Evolutionary conservation across 768 basidiomycete species (phyloP), one percentile per base, ranked within the genome.

Genomic region (Naganishia onofrii): DNA sequence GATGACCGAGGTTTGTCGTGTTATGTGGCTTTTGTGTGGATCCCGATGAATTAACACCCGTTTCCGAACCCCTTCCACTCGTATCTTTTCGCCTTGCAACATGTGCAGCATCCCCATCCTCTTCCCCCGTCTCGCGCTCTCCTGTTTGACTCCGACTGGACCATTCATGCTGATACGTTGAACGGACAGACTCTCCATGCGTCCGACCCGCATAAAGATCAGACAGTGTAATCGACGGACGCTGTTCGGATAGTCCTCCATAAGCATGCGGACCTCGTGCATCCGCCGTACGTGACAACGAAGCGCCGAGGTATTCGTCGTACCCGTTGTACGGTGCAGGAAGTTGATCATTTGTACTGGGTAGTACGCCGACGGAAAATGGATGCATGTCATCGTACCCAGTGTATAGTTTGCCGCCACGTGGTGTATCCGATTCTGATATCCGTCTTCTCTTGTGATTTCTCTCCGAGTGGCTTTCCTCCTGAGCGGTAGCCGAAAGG

Each of bases 131-230:
- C 8, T 63, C 60, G 38, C 26, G 60, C 5, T 63, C 60, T 4
- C 38, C 60, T 13, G 60, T 63, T 44, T 63, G 60, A 63, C 60
- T 63, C 8, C 60, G 60, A 29, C 60, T 63, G 2, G 60, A 63
- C 60, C 60, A 63, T 15, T 46, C 60, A n/a, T 63, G 36, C 26
- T 44, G 60, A 63, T 63, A 63, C 38, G 60, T 63, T 3, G 60
- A 63, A 10, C 60, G 60, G 15, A 63, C 60, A 23, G 60, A 63
- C 19, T 63, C 60, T 1, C 38, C 60, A 15, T 63, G 60, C 2
- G 38, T 42, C 21, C 36, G 60, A 29, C 42, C 23, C 2, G 60
- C 38, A 21, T 63, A 63, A 1, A 63, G 26, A n/a, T 63, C 60
- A 15, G 60, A 63, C 23, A 63, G 26, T n/a, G 60, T 63, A 12